Evolutionary conservation across 2,329 filamentous ascomycete genomes (phyloP).

Genomic region (Xylariomycetidae sp.): DNA sequence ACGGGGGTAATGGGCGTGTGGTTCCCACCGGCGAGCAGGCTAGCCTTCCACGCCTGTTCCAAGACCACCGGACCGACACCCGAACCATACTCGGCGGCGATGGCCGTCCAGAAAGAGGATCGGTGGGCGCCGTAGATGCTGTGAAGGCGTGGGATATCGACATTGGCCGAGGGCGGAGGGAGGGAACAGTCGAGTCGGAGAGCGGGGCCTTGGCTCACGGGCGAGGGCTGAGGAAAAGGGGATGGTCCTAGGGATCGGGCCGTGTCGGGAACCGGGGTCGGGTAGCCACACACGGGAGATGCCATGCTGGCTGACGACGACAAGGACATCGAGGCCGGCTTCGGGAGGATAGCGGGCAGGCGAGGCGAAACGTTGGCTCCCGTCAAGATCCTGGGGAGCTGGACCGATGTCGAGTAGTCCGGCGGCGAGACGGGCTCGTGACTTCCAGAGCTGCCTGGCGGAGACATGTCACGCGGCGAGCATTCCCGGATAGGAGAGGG

Average conservation of each 20-base stretch:
- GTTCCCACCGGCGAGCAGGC: conserved; percentile 34
- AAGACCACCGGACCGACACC: conserved; percentile 58
- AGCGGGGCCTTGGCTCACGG: conserved; percentile 35
- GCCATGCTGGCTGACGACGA: conserved; percentile 30
- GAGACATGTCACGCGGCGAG: conserved; percentile 43
- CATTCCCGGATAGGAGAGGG: conserved; percentile 49
- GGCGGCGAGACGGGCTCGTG: conserved; percentile 41
- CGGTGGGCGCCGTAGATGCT: conserved; percentile 68
- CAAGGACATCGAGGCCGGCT: conserved; percentile 52
- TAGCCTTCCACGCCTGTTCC: conserved; percentile 65
- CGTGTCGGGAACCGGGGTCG: conserved; percentile 36
- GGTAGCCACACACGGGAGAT: conserved; percentile 35
- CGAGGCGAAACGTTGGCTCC: conserved; percentile 42
- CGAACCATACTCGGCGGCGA: conserved; percentile 67
- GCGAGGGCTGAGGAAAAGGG: conserved; percentile 37
- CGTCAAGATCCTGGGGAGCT: conserved; percentile 49
- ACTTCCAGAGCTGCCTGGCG: conserved; percentile 40
- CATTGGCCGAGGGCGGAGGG: conserved; percentile 37
- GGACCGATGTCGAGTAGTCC: conserved; percentile 39
- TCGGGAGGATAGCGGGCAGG: conserved; percentile 61
- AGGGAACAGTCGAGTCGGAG: conserved; percentile 58
- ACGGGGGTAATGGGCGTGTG: conserved; percentile 48
- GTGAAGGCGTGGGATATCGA: conserved; percentile 63
- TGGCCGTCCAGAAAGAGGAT: conserved; percentile 65
- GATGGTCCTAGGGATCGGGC: conserved; percentile 39